Percentiles rank a stretch among this genome's conserved stretches.
Evolutionary conservation across 2,329 filamentous ascomycete genomes (phyloP).

Genomic region (Blumeria hordei): DNA sequence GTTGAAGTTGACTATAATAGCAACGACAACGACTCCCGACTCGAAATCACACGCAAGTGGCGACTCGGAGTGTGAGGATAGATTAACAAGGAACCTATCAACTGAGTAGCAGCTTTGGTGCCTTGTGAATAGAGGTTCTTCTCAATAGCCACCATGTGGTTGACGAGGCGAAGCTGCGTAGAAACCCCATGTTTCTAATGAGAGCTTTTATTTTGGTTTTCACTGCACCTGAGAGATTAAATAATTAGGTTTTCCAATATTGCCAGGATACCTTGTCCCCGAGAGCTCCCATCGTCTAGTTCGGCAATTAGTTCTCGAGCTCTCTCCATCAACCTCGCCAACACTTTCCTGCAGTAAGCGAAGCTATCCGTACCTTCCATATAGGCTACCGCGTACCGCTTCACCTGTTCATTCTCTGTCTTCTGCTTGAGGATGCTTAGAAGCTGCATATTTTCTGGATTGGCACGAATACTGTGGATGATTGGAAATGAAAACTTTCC

Average conservation of each 20-base stretch:
- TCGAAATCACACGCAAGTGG: too few species aligned
- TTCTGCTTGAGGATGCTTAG: constrained; percentile 86
- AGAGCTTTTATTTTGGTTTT: too few species aligned
- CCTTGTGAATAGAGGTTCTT: too few species aligned
- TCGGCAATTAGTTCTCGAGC: constrained; percentile 1
- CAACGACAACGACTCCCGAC: too few species aligned
- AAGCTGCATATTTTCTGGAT: constrained; percentile 51
- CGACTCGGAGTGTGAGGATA: too few species aligned
- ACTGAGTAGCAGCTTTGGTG: too few species aligned
- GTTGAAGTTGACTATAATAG: too few species aligned
- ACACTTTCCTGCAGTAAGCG: constrained; percentile 51
- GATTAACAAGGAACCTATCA: too few species aligned
- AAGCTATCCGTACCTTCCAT: constrained; percentile 85
- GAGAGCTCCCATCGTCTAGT: constrained; percentile 1
- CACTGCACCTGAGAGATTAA: not conserved
- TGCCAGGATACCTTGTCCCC: not conserved
- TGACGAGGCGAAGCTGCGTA: too few species aligned
- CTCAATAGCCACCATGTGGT: too few species aligned
- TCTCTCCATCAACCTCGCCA: constrained; percentile 36
- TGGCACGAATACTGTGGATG: constrained; percentile 70
- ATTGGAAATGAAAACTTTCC: constrained; percentile 94
- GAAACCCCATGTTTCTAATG: too few species aligned
- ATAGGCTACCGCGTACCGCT: constrained; percentile 70
- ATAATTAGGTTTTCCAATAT: constrained; percentile 2
- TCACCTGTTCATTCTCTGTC: constrained; percentile 65